phyloP scores from a whole-genome alignment of 148 eudicot species.

The Limonium bicolor region DNA sequence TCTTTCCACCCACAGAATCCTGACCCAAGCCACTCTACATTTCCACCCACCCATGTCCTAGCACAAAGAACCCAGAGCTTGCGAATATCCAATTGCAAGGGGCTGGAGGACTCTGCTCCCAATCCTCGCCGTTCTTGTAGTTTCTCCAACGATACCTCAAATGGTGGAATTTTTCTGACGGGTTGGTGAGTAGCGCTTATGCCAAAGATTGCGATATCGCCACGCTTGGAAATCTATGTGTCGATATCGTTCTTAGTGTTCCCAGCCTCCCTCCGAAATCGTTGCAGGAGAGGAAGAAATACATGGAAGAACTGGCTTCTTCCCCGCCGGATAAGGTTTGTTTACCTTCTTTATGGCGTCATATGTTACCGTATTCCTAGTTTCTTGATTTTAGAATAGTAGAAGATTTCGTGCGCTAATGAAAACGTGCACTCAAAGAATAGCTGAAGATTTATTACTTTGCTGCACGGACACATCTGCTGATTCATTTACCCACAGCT shows the following conservation, averaged over 20 bases:
- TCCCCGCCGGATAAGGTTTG: conserved; percentile 81
- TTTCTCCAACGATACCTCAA: conserved; percentile 7
- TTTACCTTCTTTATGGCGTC: too few relatives aligned
- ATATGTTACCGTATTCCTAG: too few relatives aligned
- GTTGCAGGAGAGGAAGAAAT: conserved; percentile 35
- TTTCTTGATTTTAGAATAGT: too few relatives aligned
- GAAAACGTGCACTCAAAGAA: too few relatives aligned
- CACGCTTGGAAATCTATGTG: conserved; percentile 86
- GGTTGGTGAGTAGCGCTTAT: conserved; percentile 18
- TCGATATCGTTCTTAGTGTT: conserved; percentile 83
- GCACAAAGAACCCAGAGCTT: conserved; percentile 22
- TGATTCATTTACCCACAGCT: too few relatives aligned
- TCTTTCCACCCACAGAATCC: conserved; percentile 11
- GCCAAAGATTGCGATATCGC: conserved; percentile 63
- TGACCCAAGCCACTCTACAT: conserved; percentile 1
- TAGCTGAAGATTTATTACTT: too few relatives aligned
- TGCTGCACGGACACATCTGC: too few relatives aligned
- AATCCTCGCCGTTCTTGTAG: conserved; percentile 8
- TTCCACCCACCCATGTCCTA: too few relatives aligned
- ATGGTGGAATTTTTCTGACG: conserved; percentile 3
- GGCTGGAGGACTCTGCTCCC: conserved; percentile 27
- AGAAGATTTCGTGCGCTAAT: too few relatives aligned
- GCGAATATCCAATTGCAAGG: conserved; percentile 24
- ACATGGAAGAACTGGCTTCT: conserved; percentile 50
- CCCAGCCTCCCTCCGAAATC: conserved; percentile 60